Evolutionary conservation across 1,139 yeast species (phyloP).

Genomic region (Hemisphaericaspora xylanilytica): DNA sequence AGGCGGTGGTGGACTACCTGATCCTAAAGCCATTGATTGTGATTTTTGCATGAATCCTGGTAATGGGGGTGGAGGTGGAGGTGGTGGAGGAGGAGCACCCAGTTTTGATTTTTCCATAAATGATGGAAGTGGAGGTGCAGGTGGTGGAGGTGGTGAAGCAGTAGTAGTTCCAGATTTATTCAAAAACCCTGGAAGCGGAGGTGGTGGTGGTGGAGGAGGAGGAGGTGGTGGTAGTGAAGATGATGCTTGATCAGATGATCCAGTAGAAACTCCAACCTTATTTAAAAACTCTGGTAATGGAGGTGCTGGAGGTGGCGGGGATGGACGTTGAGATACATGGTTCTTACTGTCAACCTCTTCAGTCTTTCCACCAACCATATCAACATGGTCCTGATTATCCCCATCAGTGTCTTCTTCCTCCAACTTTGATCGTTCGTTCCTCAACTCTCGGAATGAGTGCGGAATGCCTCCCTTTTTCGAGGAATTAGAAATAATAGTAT

Average conservation of each 20-base stretch:
- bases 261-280: constrained; percentile 13
- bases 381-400: not conserved
- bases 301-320: constrained; percentile 26
- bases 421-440: constrained; percentile 5
- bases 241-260: no score
- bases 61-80: constrained; percentile 8
- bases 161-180: constrained; percentile 14
- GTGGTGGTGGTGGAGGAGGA: constrained; percentile 36
- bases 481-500: constrained; percentile 15
- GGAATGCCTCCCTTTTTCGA: not conserved
- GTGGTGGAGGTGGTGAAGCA: constrained; percentile 26
- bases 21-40: constrained; percentile 3
- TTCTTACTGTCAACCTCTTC: not conserved
- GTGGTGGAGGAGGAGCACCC: constrained; percentile 1
- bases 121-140: constrained; percentile 18
- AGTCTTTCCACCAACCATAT: not conserved
- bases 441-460: constrained; percentile 5
- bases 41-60: constrained; percentile 5
- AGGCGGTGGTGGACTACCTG: constrained; percentile 7
- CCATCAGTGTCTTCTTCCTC: not conserved
- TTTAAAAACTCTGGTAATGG: constrained; percentile 22
- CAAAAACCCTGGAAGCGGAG: constrained; percentile 27
- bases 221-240: constrained; percentile 20
- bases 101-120: constrained; percentile 5
- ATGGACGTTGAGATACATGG: constrained; percentile 6